Base-by-base conservation (phyloP, 257 asterid genomes). In the Plantago major region DNA sequence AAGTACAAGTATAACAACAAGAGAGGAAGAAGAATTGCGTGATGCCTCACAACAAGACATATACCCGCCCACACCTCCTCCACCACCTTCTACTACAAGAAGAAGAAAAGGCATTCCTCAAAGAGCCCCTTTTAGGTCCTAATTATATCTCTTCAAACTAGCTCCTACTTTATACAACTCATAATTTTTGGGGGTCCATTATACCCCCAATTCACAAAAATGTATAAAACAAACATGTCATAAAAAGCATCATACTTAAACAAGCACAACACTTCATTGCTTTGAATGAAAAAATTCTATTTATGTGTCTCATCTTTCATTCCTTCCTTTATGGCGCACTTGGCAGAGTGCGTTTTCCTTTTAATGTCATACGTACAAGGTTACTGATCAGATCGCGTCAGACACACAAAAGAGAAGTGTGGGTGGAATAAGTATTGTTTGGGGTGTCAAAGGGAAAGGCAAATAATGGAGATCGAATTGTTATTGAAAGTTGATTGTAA, bases 81-180 rank as follows among this genome's bases (percentile, higher is more conserved):
- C 88, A 8, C 85, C 94, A 42, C 75, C 89, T 71, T 81, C 97
- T 11, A 75, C 10, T 67, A 73, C 88, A 78, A 89, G 97, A 73
- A 86, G 99, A 82, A 87, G 99, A 78, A 92, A 92, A 63, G 99
- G 99, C 63, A 82, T 89, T 66, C 99, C 99, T 54, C 97, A 76
- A 66, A 81, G 99, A 76, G 97, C 99, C 26, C 99, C 99, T 44
- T 83, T 92, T 74, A 78, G 85, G 54, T 84, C 95, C 65, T 84
- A 74, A 82, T 12, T 69, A 22, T 57, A 45, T 3, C 50, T 42
- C 62, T 7, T 10, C 42, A 11, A 37, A 22, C 57, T 60, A 43
- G 12, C 55, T 63, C 11, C 42, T 62, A 68, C 67, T 76, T 76
- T 80, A 76, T 71, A 82, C 89, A 82, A 71, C 82, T 74, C 92